phyloP scores from a whole-genome alignment of 495 filamentous ascomycete species.

The Xylaria acuta region DNA sequence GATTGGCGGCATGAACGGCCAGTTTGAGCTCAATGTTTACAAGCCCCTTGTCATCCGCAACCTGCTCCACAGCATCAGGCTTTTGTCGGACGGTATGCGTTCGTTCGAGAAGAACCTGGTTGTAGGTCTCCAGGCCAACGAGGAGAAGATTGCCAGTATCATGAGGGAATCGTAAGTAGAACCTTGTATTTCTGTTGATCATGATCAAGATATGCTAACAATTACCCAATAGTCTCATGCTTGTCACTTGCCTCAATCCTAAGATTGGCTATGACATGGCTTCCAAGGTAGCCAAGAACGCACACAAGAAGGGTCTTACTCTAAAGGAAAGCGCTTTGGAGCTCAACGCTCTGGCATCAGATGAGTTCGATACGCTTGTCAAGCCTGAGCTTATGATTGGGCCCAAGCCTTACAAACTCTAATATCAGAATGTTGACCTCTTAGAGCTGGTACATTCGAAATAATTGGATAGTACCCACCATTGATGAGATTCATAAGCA shows the following conservation, averaged over 20 bases:
- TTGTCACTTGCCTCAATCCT: constrained; percentile 97
- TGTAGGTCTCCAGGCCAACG: constrained; percentile 87
- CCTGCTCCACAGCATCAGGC: constrained; percentile 84
- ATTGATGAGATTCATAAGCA: neutral
- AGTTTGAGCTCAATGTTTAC: constrained; percentile 99
- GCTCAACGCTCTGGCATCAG: constrained; percentile 84
- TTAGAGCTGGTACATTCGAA: neutral
- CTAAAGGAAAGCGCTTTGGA: constrained; percentile 95
- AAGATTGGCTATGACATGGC: constrained; percentile 99
- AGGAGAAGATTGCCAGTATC: constrained; percentile 83
- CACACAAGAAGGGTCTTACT: constrained; percentile 95
- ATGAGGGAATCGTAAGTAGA: constrained; percentile 77
- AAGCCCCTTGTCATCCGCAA: constrained; percentile 97
- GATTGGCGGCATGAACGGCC: constrained; percentile 93
- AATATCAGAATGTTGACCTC: constrained; percentile 14
- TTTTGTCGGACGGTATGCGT: constrained; percentile 90
- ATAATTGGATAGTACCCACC: neutral
- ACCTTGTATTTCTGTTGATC: neutral
- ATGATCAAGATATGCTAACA: constrained; percentile 11
- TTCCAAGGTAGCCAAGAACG: constrained; percentile 97
- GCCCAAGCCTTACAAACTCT: constrained; percentile 66
- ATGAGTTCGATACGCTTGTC: constrained; percentile 91
- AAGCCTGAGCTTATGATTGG: constrained; percentile 96
- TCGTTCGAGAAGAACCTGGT: constrained; percentile 95
- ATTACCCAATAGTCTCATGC: constrained; percentile 74